phyloP scores from a whole-genome alignment of 1,284 basidiomycete species.

The Singerocomus rubriflavus region DNA sequence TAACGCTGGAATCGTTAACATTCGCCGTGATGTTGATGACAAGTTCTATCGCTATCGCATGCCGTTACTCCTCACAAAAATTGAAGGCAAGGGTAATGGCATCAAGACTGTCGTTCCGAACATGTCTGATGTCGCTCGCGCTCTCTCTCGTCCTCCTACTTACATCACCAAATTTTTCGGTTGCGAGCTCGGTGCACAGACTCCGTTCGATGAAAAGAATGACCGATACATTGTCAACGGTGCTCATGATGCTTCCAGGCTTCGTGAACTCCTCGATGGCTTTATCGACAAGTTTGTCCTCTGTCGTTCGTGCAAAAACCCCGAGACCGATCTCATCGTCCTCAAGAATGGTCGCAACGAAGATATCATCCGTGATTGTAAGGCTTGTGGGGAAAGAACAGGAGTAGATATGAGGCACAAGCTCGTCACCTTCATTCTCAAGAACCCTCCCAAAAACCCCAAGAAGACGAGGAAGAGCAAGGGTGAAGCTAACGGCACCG shows the following conservation, averaged over 20 bases:
- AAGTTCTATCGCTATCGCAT: slow-evolving; percentile 93
- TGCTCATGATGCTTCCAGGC: slow-evolving; percentile 87
- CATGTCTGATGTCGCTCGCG: slow-evolving; percentile 97
- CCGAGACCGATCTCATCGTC: slow-evolving; percentile 95
- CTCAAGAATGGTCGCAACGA: slow-evolving; percentile 73
- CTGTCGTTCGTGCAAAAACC: slow-evolving; percentile 98
- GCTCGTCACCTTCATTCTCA: slow-evolving; percentile 93
- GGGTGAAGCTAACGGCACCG: slow-evolving; percentile 46
- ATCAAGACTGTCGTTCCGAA: slow-evolving; percentile 99
- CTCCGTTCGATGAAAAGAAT: slow-evolving; percentile 93
- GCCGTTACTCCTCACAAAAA: slow-evolving; percentile 94
- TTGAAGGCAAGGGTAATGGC: slow-evolving; percentile 98
- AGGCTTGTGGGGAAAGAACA: slow-evolving; percentile 94
- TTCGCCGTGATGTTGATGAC: slow-evolving; percentile 97
- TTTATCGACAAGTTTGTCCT: slow-evolving; percentile 99
- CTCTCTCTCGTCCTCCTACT: slow-evolving; percentile 91
- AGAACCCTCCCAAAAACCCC: slow-evolving; percentile 95
- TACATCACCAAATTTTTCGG: slow-evolving; percentile 99
- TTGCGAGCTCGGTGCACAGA: slow-evolving; percentile 97
- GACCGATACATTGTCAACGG: slow-evolving; percentile 99
- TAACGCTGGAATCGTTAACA: slow-evolving; percentile 84
- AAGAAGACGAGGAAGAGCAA: slow-evolving; percentile 76
- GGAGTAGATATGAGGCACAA: slow-evolving; percentile 97
- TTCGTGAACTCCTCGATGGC: slow-evolving; percentile 92
- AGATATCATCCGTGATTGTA: slow-evolving; percentile 94